These are phyloP conservation scores for Thalassiosira hispida DNA, from an alignment of 352 stramenopile species.

Conservation along the genomic window DNA sequence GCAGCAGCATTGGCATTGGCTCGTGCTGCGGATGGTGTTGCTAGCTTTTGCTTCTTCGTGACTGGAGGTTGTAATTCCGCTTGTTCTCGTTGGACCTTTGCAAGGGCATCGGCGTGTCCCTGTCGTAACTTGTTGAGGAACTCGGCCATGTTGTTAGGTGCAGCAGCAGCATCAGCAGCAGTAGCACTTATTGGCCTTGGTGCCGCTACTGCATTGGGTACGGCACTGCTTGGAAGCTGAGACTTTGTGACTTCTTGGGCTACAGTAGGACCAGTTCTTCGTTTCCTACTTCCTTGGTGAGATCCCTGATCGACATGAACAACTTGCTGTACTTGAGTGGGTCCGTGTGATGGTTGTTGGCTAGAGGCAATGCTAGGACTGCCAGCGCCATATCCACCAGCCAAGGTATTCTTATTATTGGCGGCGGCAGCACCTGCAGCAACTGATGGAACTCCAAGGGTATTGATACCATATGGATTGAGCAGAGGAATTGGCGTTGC, in stretches of 20 bases:
- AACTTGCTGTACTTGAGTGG: neutral
- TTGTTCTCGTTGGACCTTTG: constrained; percentile 13
- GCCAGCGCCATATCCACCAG: no score
- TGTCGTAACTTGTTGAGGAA: constrained; percentile 13
- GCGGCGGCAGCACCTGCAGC: neutral
- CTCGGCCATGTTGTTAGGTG: constrained; percentile 2
- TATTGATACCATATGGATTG: neutral
- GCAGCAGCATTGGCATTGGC: no score
- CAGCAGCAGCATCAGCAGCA: neutral
- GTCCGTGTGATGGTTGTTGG: neutral
- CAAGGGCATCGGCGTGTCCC: constrained; percentile 17
- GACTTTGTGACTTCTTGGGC: neutral
- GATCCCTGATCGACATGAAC: neutral
- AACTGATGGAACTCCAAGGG: neutral
- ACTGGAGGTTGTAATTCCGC: neutral
- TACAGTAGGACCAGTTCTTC: neutral
- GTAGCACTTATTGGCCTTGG: no score
- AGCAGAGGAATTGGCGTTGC: neutral
- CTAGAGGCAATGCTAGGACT: neutral
- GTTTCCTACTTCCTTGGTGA: neutral
- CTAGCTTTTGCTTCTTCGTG: constrained; percentile 20
- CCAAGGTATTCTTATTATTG: neutral
- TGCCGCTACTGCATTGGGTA: neutral
- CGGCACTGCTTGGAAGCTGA: neutral
- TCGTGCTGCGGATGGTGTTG: neutral